Percentiles rank a stretch among this genome's conserved stretches.
Evolutionary conservation across 139 green algal species (phyloP).

Genomic region (Closterium sp.): DNA sequence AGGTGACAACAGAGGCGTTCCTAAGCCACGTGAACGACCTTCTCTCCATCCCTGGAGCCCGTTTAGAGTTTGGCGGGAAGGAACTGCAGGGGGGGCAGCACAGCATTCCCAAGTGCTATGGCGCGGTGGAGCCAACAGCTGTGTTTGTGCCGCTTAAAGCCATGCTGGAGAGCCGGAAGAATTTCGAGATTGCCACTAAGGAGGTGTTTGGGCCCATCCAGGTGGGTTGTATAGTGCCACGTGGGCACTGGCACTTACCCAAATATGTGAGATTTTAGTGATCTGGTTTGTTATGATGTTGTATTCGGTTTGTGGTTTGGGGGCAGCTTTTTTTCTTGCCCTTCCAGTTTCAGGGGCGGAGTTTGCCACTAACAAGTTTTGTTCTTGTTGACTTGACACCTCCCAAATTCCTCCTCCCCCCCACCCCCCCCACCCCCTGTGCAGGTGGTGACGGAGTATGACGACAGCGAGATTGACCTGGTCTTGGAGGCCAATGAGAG

Average conservation of each 20-base stretch:
- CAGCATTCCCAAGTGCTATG: slow-evolving; percentile 86
- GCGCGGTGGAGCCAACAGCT: slow-evolving; percentile 90
- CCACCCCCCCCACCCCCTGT: neutral
- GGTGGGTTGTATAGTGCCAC: slow-evolving; percentile 55
- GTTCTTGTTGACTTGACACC: no score
- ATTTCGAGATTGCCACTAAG: slow-evolving; percentile 79
- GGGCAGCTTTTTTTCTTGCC: no score
- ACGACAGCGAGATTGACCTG: slow-evolving; percentile 54
- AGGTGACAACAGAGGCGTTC: slow-evolving; percentile 82
- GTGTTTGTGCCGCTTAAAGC: slow-evolving; percentile 86
- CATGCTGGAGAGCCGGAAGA: slow-evolving; percentile 62
- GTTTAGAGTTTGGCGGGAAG: slow-evolving; percentile 82
- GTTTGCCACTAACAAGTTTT: no score
- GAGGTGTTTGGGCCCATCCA: slow-evolving; percentile 97
- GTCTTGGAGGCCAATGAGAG: slow-evolving; percentile 83
- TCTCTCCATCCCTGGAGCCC: slow-evolving; percentile 74
- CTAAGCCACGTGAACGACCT: slow-evolving; percentile 75
- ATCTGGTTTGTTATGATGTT: no score
- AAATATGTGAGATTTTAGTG: no score
- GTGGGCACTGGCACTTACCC: no score
- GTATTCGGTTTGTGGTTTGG: no score
- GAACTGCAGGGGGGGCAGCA: slow-evolving; percentile 67
- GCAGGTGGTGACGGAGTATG: slow-evolving; percentile 86
- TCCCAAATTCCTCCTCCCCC: neutral
- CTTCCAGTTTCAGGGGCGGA: no score